phyloP scores from a whole-genome alignment of 2,329 filamentous ascomycete species.

The Cercospora nicotianae region DNA sequence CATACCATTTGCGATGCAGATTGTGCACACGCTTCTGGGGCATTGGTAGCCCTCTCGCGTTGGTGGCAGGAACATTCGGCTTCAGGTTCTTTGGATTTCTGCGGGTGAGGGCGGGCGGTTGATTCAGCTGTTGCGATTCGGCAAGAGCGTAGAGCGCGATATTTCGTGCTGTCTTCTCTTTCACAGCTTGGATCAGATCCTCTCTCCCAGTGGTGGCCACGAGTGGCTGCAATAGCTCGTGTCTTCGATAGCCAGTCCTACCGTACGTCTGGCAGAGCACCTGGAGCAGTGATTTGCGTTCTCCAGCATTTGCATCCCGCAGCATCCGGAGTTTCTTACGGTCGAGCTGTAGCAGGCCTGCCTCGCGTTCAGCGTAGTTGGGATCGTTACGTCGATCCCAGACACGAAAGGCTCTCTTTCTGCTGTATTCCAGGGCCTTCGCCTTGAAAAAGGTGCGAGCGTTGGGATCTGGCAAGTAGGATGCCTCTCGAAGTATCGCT shows the following conservation, averaged over 20 bases:
- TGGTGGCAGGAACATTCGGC: conserved; percentile 45
- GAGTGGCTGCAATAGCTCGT: conserved; percentile 45
- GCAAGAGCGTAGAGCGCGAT: conserved; percentile 35
- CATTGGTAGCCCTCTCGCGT: conserved; percentile 50
- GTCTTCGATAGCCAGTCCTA: conserved; percentile 54
- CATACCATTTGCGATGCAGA: conserved; percentile 47
- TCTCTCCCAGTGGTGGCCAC: conserved; percentile 14
- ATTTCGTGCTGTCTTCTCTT: conserved; percentile 31
- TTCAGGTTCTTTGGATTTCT: conserved; percentile 28
- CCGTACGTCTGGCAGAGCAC: conserved; percentile 59
- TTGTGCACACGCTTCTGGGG: conserved; percentile 48
- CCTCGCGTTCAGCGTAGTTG: conserved; percentile 17
- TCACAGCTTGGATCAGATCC: background rate
- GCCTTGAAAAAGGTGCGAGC: conserved; percentile 53
- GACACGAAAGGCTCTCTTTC: conserved; percentile 28
- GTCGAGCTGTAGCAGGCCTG: conserved; percentile 35
- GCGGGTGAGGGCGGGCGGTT: conserved; percentile 37
- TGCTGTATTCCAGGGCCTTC: conserved; percentile 53
- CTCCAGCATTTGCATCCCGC: conserved; percentile 57
- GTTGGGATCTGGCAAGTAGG: conserved; percentile 60
- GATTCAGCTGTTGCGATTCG: conserved; percentile 32
- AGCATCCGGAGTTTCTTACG: conserved; percentile 49
- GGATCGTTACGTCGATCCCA: conserved; percentile 25
- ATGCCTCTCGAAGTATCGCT: conserved; percentile 58
- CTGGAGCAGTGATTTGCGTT: conserved; percentile 51